Percentiles rank a stretch among this genome's conserved stretches.
Evolutionary conservation across 176 grass and related monocot species (phyloP).

Genomic region (Zizania latifolia): DNA sequence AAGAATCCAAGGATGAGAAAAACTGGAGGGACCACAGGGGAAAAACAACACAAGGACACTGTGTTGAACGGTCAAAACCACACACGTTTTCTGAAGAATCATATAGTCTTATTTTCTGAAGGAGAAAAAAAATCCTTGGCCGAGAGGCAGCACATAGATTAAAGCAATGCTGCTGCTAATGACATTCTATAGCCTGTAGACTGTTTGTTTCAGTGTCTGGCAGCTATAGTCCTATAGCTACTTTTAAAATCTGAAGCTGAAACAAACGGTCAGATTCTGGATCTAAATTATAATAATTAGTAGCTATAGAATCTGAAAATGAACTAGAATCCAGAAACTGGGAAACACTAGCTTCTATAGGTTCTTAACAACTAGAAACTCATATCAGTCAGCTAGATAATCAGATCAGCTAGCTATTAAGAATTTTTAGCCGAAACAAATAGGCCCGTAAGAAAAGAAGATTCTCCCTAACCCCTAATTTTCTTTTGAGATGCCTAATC

Average conservation of each 20-base stretch:
- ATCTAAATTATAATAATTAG: too few species aligned
- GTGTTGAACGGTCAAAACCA: background rate
- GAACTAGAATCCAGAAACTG: too few species aligned
- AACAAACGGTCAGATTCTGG: too few species aligned
- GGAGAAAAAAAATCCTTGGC: background rate
- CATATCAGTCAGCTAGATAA: too few species aligned
- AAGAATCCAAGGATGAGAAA: background rate
- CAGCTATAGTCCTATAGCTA: too few species aligned
- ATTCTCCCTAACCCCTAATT: slow-evolving; percentile 13
- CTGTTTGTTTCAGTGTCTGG: too few species aligned
- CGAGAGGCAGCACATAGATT: background rate
- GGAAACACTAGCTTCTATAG: too few species aligned
- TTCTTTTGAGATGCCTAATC: background rate
- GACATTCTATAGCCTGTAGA: background rate
- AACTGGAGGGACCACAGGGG: background rate
- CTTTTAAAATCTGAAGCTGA: too few species aligned
- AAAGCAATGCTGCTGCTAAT: background rate
- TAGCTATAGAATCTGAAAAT: too few species aligned
- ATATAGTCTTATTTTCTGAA: background rate
- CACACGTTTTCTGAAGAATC: background rate
- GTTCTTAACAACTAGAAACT: too few species aligned
- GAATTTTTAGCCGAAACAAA: too few species aligned
- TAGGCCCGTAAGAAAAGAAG: slow-evolving; percentile 15
- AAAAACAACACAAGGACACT: background rate
- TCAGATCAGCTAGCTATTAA: too few species aligned